These are phyloP conservation scores for Lodderomyces parapsilosis DNA, from an alignment of 1,139 yeast genomes.

Conservation along the genomic window DNA sequence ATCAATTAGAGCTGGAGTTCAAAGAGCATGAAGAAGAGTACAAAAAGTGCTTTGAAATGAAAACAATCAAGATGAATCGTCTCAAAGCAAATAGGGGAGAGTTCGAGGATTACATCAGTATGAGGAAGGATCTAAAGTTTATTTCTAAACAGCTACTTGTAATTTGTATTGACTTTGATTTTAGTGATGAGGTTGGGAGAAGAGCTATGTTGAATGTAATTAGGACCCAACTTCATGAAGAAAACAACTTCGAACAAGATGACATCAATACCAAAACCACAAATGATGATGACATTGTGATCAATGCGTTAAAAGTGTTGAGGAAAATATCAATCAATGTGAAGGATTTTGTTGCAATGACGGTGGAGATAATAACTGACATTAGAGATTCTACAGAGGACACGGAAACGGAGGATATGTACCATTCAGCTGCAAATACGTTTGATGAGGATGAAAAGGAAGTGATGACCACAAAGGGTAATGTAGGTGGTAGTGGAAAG, in stretches of 20 bases:
- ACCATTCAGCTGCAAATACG: constrained; percentile 53
- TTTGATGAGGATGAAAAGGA: constrained; percentile 23
- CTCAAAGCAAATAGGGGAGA: constrained; percentile 12
- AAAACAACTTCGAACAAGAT: neutral
- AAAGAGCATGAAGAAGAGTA: constrained; percentile 1
- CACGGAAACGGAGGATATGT: constrained; percentile 37
- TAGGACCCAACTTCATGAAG: constrained; percentile 55
- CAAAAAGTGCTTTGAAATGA: neutral
- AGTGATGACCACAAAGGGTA: constrained; percentile 17
- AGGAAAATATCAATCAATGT: constrained; percentile 74
- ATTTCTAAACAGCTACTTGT: constrained; percentile 71
- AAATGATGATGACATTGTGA: constrained; percentile 1
- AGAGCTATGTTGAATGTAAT: constrained; percentile 74
- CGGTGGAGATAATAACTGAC: constrained; percentile 85
- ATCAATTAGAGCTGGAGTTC: constrained; percentile 6
- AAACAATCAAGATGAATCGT: constrained; percentile 1
- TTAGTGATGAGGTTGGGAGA: constrained; percentile 89
- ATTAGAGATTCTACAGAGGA: constrained; percentile 62
- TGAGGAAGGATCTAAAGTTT: constrained; percentile 63
- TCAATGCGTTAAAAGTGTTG: constrained; percentile 57
- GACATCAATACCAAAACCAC: neutral
- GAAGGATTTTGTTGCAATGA: constrained; percentile 78
- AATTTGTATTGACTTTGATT: constrained; percentile 74
- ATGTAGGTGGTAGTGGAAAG: constrained; percentile 10
- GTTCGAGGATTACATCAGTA: constrained; percentile 25